Evolutionary conservation across 2,329 filamentous ascomycete genomes (phyloP), one percentile per base, ranked within the genome.

Genomic region (Exophiala sp.): DNA sequence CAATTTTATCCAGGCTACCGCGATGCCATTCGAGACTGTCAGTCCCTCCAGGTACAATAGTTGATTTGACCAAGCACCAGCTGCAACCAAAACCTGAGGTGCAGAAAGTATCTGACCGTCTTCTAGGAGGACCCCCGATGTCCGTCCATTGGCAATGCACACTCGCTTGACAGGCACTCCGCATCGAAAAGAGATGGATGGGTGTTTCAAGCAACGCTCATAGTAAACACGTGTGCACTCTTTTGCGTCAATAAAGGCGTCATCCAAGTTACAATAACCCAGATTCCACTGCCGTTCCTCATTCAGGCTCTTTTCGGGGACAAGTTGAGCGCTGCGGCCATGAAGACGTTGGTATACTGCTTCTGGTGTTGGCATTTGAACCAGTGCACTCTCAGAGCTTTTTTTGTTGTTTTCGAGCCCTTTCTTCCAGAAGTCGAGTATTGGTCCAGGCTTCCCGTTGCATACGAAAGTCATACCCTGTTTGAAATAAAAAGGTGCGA

Each of bases 1-100:
- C n/a, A 66, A 41, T 45, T 63, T 64, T 40, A 66, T 50, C 63
- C 64, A 66, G 20, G 63, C 65, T 14, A 66, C 64, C 47, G 62
- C 64, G 41, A 59, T 60, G 29, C 60, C 62, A 20, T 55, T 58
- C 1, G 62, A 50, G 9, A 52, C 33, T n/a, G 52, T 36, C 3
- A 51, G 48, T n/a, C 49, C 38, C 18, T 56, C 63, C 7, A 65
- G 59, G 33, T 58, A 52, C 5, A 65, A 54, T 16, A 65, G 58
- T 35, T 47, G 47, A 36, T 61, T 63, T 10, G 63, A 63, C 63
- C 63, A 65, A 14, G 62, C 57, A 16, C 63, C 63, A 14, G 63
- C 57, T 20, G 63, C 63, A 9, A 65, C 52, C 24, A 64, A 20
- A 10, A 57, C 50, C 3, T 56, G 21, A 8, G 55, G 50, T 10